phyloP scores from a whole-genome alignment of 805 yeast genomes.

The Yarrowia osloensis region DNA sequence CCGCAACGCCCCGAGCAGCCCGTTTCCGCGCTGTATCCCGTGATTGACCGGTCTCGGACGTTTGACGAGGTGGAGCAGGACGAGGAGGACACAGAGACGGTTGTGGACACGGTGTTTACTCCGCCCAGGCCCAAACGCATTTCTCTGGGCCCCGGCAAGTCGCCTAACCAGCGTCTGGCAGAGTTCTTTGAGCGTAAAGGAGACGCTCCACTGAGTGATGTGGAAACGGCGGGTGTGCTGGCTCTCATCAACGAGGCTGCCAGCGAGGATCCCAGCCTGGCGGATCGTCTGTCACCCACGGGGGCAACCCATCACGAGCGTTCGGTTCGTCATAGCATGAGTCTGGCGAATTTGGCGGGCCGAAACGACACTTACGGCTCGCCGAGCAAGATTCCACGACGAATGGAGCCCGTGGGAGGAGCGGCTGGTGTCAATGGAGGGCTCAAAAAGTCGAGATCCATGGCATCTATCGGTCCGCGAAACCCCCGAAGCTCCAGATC shows the following conservation, averaged over 20 bases:
- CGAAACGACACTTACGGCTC: not conserved
- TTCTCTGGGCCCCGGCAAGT: constrained; percentile 30
- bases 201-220: constrained; percentile 63
- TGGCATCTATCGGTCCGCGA: not conserved
- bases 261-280: constrained; percentile 3
- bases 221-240: constrained; percentile 71
- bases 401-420: not conserved
- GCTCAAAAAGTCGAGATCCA: not conserved
- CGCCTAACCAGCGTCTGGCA: constrained; percentile 64
- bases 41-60: not conserved
- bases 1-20: not conserved
- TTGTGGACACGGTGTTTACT: not conserved
- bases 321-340: constrained; percentile 14
- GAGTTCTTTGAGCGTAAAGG: constrained; percentile 73
- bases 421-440: not conserved
- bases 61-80: not conserved
- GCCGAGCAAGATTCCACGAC: constrained; percentile 10
- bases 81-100: not conserved
- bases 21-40: not conserved
- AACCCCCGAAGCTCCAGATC: not conserved
- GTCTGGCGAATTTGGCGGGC: constrained; percentile 10
- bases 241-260: constrained; percentile 19
- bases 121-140: not conserved
- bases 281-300: not conserved
- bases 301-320: not conserved